Evolutionary conservation across 2,329 filamentous ascomycete genomes (phyloP).

Genomic region (Ascochyta viciae-villosae): DNA sequence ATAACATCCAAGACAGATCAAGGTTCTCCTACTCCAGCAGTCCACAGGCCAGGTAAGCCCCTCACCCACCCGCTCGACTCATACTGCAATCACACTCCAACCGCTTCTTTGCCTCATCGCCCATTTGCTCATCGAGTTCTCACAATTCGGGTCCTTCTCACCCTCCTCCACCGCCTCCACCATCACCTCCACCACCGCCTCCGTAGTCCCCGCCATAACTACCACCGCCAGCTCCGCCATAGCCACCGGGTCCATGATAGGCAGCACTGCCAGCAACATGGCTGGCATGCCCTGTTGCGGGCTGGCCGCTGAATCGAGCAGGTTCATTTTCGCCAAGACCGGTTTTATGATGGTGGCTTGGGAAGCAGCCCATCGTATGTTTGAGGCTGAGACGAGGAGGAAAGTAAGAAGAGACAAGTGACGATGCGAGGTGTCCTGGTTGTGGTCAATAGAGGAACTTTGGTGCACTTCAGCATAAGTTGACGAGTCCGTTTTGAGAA

Average conservation of each 20-base stretch:
- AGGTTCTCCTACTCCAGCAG: too few relatives aligned
- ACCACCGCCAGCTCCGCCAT: neutral
- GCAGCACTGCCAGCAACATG: neutral
- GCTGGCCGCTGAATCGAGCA: conserved; percentile 4
- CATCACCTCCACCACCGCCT: neutral
- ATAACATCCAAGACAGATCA: too few relatives aligned
- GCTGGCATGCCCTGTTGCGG: conserved; percentile 1
- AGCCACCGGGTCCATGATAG: neutral
- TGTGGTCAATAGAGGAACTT: neutral
- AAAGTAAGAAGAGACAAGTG: neutral
- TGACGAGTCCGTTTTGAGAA: neutral
- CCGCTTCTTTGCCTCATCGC: too few relatives aligned
- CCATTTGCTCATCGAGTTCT: too few relatives aligned
- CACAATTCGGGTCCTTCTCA: neutral
- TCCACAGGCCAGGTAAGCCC: too few relatives aligned
- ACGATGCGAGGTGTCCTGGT: neutral
- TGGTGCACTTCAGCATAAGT: neutral
- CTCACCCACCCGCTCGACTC: too few relatives aligned
- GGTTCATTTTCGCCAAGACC: conserved; percentile 5
- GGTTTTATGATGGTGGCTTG: conserved; percentile 3
- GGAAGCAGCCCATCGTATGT: conserved; percentile 11
- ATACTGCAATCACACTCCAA: too few relatives aligned
- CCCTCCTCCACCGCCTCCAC: neutral
- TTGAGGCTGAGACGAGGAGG: neutral
- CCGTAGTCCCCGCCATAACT: neutral